Base-by-base conservation (phyloP, 225 moss, liverwort and hornwort genomes). In the Pseudisothecium myosuroides region DNA sequence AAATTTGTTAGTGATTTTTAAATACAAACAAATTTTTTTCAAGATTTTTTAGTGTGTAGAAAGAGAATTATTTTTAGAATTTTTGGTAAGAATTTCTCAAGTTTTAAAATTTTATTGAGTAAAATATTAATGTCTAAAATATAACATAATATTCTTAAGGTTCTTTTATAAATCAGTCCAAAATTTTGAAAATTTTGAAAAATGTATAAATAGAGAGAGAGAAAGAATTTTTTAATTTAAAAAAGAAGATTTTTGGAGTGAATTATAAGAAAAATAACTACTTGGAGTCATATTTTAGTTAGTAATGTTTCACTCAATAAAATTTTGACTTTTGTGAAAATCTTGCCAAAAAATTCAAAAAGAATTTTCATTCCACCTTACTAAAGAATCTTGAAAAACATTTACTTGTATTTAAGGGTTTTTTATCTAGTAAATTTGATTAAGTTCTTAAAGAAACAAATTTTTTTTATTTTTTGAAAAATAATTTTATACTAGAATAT, bases 351-450 rank as follows among this genome's bases (percentile, higher is more conserved):
- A 24, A 13, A 2, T 14, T 24, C 4, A 23, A 24, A 69, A 41
- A 5, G 0, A 26, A 14, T 15, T 72, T 0, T 9, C 8, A 72
- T 43, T 16, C 41, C 41, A 1, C 9, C 5, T 43, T 41, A 9
- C 0, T 26, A 8, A 23, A 41, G 14, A 71, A 71, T 41, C 4
- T 26, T 41, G 26, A 41, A 26, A 41, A 14, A 62, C 26, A 18
- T 36, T n/a, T 26, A 15, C 9, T 71, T 71, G 15, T 15, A 5
- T 8, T 1, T 24, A 37, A 39, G 4, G 1, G 0, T 2, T 13
- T 23, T 68, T 67, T 39, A 1, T 24, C 14, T 39, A 39, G 7
- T 39, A 24, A 24, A 14, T 23, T 37, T 66, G 11, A 37, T 11
- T 22, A 22, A 37, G 5, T n/a, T 68, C n/a, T n/a, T n/a, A 3